Evolutionary conservation across 140 eudicot species (phyloP), one percentile per base, ranked within the genome.

Genomic region (Flaveria floridana): DNA sequence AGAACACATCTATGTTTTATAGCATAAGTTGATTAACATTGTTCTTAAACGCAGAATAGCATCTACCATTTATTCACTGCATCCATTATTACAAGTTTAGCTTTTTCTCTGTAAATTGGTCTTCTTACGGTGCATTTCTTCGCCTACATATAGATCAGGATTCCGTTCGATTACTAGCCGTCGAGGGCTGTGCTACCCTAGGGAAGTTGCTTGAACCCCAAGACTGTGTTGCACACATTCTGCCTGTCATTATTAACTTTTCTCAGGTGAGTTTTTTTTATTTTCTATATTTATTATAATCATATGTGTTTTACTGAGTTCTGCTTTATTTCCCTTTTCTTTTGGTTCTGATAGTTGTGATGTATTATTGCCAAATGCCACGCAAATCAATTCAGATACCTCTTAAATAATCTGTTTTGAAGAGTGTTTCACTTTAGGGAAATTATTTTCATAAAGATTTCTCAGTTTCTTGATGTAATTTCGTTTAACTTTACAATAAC

Each of bases 111-210:
- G 52, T 72, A 58, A 48, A 68, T 52, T 44, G 37, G 70, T n/a
- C 37, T 69, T 71, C 53, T 61, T 71, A 11, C 21, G 51, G 23
- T 81, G 57, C 46, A 63, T 39, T 69, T 76, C 30, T 76, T 41
- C 14, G 70, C 15, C 65, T 66, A 23, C 13, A 46, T 83, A 46
- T 81, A 94, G 99, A 94, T 83, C 99, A 94, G 84, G 99, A 94
- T 77, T 94, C 99, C 59, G 99, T 94, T 46, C 97, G 99, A 59
- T 83, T 94, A 39, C 92, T 94, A 71, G 99, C 99, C 78, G 99
- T 94, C 77, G 99, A 94, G 87, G 95, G 97, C 14, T 94, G 99
- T 88, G 99, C 99, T 84, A 84, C 99, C 72, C 97, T 94, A 62
- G 99, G 97, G 70, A 94, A 94, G 86, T 78, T 94, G 88, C 84